phyloP scores from a whole-genome alignment of 108 stramenopile species.

The Pseudonitzschia multistriata region DNA sequence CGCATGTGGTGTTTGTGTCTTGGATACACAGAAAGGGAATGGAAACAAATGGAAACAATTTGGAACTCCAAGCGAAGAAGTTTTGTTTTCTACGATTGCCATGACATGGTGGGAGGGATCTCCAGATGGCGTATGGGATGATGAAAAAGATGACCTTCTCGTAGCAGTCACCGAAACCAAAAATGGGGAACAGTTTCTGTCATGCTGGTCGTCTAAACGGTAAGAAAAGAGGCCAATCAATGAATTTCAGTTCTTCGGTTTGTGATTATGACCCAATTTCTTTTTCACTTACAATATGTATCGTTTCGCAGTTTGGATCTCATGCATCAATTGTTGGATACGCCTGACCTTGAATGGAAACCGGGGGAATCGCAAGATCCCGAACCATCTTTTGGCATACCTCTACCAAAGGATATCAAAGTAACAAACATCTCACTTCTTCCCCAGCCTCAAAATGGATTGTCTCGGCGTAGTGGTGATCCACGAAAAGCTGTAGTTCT shows the following conservation, averaged over 20 bases:
- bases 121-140: not conserved
- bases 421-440: slow-evolving; percentile 19
- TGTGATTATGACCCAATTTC: not conserved
- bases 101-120: slow-evolving; percentile 49
- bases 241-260: too few relatives aligned
- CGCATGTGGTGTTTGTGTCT: slow-evolving; percentile 27
- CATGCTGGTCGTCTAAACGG: slow-evolving; percentile 43
- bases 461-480: not conserved
- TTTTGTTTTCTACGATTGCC: slow-evolving; percentile 33
- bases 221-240: slow-evolving; percentile 9
- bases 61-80: slow-evolving; percentile 31
- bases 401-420: slow-evolving; percentile 23
- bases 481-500: slow-evolving; percentile 27
- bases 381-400: slow-evolving; percentile 29
- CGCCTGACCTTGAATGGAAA: slow-evolving; percentile 12
- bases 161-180: slow-evolving; percentile 30
- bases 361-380: slow-evolving; percentile 10
- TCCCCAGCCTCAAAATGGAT: slow-evolving; percentile 15
- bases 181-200: slow-evolving; percentile 36
- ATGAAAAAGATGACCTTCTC: slow-evolving; percentile 32
- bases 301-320: slow-evolving; percentile 23
- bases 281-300: not conserved
- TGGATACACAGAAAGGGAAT: not conserved
- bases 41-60: slow-evolving; percentile 35
- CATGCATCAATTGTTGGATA: slow-evolving; percentile 32